A percentile compares a stretch with the other conserved stretches of the same genome.
Conservation (phyloP, 257 asterid genomes). For the Solanum piurae region DNA sequence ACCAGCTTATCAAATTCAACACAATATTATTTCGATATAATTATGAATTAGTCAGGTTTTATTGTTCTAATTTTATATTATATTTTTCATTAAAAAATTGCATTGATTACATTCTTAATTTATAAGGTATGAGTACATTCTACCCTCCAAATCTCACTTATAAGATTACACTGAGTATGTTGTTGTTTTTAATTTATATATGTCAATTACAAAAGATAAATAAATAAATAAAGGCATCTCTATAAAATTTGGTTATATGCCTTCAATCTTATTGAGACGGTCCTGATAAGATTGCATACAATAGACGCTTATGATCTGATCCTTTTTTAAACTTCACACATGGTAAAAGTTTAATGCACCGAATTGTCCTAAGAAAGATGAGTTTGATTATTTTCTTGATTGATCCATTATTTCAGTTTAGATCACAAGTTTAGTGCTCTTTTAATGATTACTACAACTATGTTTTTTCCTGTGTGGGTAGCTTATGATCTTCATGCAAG, state of each 20-base stretch:
- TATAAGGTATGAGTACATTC: neutral
- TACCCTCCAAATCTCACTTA: neutral
- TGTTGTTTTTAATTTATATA: too few relatives aligned
- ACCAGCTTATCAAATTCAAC: neutral
- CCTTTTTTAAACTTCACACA: rapidly evolving
- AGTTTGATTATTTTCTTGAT: neutral
- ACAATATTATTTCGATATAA: too few relatives aligned
- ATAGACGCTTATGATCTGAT: neutral
- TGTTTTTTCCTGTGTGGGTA: neutral
- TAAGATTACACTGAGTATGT: too few relatives aligned
- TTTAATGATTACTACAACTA: neutral
- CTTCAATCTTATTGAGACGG: neutral
- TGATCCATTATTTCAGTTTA: neutral
- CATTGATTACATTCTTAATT: neutral
- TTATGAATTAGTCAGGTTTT: too few relatives aligned
- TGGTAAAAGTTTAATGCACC: neutral
- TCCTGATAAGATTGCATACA: too few relatives aligned
- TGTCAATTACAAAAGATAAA: neutral
- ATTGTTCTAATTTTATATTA: neutral
- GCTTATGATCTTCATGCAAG: neutral
- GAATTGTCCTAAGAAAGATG: neutral
- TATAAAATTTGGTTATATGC: neutral
- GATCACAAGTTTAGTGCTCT: neutral
- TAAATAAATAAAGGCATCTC: too few relatives aligned
- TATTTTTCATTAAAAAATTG: too few relatives aligned